Percentiles rank a stretch among this genome's conserved stretches.
Conservation (phyloP, 2,329 filamentous ascomycete genomes). For the Rasamsonia emersonii region DNA sequence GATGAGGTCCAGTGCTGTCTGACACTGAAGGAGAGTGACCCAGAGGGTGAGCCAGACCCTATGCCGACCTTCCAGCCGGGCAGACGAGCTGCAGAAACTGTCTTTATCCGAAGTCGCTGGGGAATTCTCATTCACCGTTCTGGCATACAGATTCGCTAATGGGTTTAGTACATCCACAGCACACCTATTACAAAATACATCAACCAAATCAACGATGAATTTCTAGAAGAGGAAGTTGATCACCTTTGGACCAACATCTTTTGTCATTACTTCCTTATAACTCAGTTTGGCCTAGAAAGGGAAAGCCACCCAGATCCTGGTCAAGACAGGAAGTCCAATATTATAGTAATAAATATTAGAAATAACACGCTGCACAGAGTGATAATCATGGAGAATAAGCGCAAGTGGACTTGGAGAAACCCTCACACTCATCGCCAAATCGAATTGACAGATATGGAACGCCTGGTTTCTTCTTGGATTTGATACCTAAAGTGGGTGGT, state of each 20-base stretch:
- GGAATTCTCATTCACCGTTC: neutral
- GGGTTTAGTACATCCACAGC: neutral
- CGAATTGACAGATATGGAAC: too few species aligned
- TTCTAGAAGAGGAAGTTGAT: slow-evolving; percentile 1
- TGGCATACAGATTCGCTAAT: slow-evolving; percentile 2
- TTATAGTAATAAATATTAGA: neutral
- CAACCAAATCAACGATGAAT: slow-evolving; percentile 1
- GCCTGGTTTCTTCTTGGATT: too few species aligned
- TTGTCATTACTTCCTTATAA: neutral
- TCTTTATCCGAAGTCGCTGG: neutral
- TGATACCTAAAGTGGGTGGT: too few species aligned
- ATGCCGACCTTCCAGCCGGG: too few species aligned
- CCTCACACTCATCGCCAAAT: too few species aligned
- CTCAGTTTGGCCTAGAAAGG: neutral
- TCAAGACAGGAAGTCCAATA: slow-evolving; percentile 1
- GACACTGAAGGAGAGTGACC: too few species aligned
- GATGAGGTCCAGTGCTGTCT: too few species aligned
- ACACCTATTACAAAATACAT: slow-evolving; percentile 1
- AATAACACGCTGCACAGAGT: neutral
- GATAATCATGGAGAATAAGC: too few species aligned
- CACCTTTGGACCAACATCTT: slow-evolving; percentile 1
- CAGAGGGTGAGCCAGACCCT: too few species aligned
- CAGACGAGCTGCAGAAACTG: too few species aligned
- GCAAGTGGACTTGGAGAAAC: too few species aligned
- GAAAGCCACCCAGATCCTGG: slow-evolving; percentile 1